These are phyloP conservation scores for Penicillium crustosum DNA, from an alignment of 2,329 filamentous ascomycete species.

Conservation along the genomic window DNA sequence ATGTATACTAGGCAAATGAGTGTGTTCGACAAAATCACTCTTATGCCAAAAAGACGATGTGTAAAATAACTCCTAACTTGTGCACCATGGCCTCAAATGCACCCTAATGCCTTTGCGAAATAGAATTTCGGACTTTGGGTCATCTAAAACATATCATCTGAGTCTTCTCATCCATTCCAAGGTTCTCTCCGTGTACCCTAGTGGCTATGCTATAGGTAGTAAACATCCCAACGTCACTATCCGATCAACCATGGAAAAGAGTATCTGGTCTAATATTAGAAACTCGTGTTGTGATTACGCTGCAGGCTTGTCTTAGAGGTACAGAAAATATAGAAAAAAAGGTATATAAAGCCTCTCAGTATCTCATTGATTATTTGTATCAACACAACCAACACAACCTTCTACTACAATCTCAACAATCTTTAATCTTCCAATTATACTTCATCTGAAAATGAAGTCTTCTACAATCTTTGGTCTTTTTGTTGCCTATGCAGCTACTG, in stretches of 20 bases:
- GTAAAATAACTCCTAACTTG: not conserved
- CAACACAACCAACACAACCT: not conserved
- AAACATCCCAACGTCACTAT: not conserved
- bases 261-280: not conserved
- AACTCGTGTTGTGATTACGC: not conserved
- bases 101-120: not conserved
- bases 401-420: not conserved
- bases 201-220: not conserved
- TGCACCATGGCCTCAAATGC: not conserved
- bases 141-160: not conserved
- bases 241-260: not conserved
- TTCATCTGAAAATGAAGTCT: not conserved
- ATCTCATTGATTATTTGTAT: not conserved
- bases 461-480: not conserved
- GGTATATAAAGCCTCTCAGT: slow-evolving; percentile 1
- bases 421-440: not conserved
- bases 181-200: not conserved
- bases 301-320: not conserved
- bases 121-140: not conserved
- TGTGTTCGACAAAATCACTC: too few species aligned
- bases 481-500: not conserved
- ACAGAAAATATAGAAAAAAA: not conserved
- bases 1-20: too few species aligned
- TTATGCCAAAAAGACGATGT: not conserved
- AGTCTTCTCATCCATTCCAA: not conserved